Evolutionary conservation across 441 rosid genomes (phyloP), one percentile per base, ranked within the genome.

Genomic region (Geranium incanum): DNA sequence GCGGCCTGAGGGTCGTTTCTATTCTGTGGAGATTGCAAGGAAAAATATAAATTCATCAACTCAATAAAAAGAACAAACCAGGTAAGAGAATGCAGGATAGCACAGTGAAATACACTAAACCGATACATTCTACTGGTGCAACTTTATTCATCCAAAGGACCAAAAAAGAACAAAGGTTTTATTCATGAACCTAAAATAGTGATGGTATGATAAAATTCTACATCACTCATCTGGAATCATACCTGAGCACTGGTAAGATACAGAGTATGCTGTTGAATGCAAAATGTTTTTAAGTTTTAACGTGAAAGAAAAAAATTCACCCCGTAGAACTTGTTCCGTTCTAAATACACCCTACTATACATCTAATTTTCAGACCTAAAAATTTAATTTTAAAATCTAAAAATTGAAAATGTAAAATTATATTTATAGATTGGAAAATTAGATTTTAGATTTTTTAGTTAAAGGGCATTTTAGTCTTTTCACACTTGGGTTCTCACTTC

Each of bases 1-100:
- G 62, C 74, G 68, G 72, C 77, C 75, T 76, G 83, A 80, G 79
- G 76, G 72, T 78, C 69, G 72, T 73, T 72, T 78, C 76, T 80
- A 74, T 41, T 68, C 68, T 36, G 74, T 13, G 76, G 64, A 71
- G 81, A 75, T 84, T 80, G 78, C 66, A 80, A 55, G 39, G 67
- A 72, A 43, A 57, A 5, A 74, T 13, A 37, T 21, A 39, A 70
- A 36, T 11, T 52, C 37, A 38, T 38, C 39, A 13, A 60, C 39
- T 67, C 37, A 62, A 37, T 62, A 6, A 62, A 4, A 23, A 62
- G 66, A 62, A 62, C 66, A 62, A 62, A 15, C 43, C 68, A 66
- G 36, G 68, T 36, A 33, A 15, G 57, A 70, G 48, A 70, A 4
- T 3, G 48, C 43, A n/a, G 8, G 39, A 23, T 33, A 19, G 52